Conservation (phyloP, 129 eudicot genomes). For the Gnaphalium uliginosum region DNA sequence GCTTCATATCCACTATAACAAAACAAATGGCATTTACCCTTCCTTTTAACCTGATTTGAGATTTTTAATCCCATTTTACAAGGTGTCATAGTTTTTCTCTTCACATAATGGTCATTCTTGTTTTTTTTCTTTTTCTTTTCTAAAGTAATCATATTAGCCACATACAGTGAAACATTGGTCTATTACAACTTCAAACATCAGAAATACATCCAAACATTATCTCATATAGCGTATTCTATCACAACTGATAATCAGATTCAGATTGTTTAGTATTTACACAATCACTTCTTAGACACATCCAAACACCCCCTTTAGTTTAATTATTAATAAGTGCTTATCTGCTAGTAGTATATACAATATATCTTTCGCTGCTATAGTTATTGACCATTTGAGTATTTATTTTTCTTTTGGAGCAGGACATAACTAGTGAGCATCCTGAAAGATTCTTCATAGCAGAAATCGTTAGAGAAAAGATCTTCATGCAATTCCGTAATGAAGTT, state of each 20-base stretch:
- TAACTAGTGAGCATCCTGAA: constrained; percentile 96
- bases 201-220: background rate
- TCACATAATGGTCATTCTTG: background rate
- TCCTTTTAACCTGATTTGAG: background rate
- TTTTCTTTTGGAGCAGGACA: constrained; percentile 55
- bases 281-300: background rate
- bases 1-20: background rate
- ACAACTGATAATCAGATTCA: background rate
- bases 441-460: constrained; percentile 94
- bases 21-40: background rate
- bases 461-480: constrained; percentile 89
- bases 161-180: background rate
- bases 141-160: background rate
- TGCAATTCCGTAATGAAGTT: constrained; percentile 98
- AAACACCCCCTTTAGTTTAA: constrained; percentile 2
- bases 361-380: background rate
- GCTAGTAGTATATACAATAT: background rate
- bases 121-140: background rate
- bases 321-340: constrained; percentile 13
- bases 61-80: background rate
- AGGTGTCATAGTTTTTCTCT: background rate
- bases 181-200: background rate
- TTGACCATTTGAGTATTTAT: background rate
- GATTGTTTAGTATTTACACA: background rate
- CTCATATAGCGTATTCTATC: background rate